phyloP scores from a whole-genome alignment of 768 basidiomycete genomes.

The Tricholoma sp. region DNA sequence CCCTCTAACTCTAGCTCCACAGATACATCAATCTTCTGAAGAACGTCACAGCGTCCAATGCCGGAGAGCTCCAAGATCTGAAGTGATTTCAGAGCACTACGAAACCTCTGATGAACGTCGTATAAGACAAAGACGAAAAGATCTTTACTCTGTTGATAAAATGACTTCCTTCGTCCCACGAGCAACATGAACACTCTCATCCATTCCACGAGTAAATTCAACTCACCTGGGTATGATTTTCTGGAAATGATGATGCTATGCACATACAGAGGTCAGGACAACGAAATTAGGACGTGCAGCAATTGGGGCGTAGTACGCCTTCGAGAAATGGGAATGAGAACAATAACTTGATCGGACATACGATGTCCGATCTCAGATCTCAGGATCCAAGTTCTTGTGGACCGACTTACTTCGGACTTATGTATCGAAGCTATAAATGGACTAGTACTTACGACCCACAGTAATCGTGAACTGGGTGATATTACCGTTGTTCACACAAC shows the following conservation, averaged over 20 bases:
- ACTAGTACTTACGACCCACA: too few relatives aligned
- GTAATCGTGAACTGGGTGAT: background rate
- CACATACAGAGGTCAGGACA: conserved; percentile 2
- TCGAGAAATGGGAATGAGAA: background rate
- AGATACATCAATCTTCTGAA: conserved; percentile 34
- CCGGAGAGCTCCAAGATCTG: conserved; percentile 57
- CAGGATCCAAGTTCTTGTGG: background rate
- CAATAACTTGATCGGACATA: background rate
- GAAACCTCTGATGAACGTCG: background rate
- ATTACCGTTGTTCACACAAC: too few relatives aligned
- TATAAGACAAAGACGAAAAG: background rate
- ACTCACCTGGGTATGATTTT: conserved; percentile 2
- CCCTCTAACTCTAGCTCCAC: conserved; percentile 32
- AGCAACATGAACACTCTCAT: background rate
- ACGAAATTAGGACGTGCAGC: background rate
- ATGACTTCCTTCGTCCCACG: conserved; percentile 3
- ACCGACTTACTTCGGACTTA: too few relatives aligned
- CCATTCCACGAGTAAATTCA: background rate
- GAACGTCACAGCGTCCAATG: conserved; percentile 38
- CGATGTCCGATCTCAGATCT: background rate
- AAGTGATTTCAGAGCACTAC: conserved; percentile 38
- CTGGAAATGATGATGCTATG: conserved; percentile 2
- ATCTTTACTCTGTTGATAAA: conserved; percentile 1
- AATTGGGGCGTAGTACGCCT: background rate
- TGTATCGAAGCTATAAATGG: background rate